A percentile compares a stretch with the other conserved stretches of the same genome.
Conservation (phyloP, 1,139 yeast genomes). For the Suhomyces panamericanus region DNA sequence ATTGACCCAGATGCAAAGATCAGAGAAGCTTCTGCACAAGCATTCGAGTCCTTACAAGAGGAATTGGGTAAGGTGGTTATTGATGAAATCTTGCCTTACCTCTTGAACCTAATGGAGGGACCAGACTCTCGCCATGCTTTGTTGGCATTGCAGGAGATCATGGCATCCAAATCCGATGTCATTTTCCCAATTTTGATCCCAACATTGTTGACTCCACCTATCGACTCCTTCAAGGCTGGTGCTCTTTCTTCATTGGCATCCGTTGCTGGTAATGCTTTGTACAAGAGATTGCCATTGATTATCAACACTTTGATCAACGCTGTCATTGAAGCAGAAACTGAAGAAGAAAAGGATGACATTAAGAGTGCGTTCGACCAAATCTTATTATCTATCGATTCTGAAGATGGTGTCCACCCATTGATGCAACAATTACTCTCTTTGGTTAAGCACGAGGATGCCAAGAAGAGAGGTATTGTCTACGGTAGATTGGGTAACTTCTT, state of each 20-base stretch:
- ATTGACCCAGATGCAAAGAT: constrained; percentile 73
- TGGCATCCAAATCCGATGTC: constrained; percentile 86
- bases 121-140: constrained; percentile 76
- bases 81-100: constrained; percentile 84
- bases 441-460: constrained; percentile 73
- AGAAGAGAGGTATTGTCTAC: constrained; percentile 65
- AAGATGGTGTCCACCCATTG: constrained; percentile 81
- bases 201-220: constrained; percentile 76
- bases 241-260: constrained; percentile 88
- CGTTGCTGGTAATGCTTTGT: constrained; percentile 85
- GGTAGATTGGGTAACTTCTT: constrained; percentile 75
- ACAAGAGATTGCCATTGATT: constrained; percentile 68
- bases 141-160: constrained; percentile 85
- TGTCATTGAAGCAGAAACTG: constrained; percentile 41
- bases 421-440: constrained; percentile 77
- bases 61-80: constrained; percentile 81
- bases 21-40: constrained; percentile 87
- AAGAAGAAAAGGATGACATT: constrained; percentile 40
- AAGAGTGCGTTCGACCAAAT: constrained; percentile 65
- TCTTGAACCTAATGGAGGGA: constrained; percentile 68
- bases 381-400: constrained; percentile 68
- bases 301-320: constrained; percentile 72
- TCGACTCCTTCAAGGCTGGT: constrained; percentile 78
- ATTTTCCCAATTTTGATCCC: constrained; percentile 95
- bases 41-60: constrained; percentile 84